These are phyloP conservation scores for Phytophthora kernoviae DNA, from an alignment of 352 stramenopile genomes.

Conservation along the genomic window DNA sequence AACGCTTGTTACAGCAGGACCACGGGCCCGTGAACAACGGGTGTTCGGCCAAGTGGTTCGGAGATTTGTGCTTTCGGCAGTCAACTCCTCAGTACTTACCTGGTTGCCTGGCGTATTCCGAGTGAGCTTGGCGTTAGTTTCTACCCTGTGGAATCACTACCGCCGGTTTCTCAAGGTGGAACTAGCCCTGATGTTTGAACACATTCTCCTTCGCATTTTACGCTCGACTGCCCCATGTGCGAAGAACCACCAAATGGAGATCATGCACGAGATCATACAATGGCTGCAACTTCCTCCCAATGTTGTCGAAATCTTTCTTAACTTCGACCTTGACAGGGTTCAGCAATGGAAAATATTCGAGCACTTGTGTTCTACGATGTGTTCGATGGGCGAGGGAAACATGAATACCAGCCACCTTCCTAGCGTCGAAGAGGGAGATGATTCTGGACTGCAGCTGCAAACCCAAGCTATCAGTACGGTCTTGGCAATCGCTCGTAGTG, in stretches of 20 bases:
- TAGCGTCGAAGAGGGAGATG: conserved; percentile 45
- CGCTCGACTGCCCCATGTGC: conserved; percentile 50
- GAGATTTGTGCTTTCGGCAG: conserved; percentile 71
- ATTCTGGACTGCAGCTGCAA: conserved; percentile 45
- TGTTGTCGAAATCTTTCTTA: conserved; percentile 88
- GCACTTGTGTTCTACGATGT: conserved; percentile 75
- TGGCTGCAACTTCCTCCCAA: conserved; percentile 88
- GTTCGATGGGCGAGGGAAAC: conserved; percentile 73
- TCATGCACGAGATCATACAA: conserved; percentile 78
- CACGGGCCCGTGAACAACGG: conserved; percentile 54
- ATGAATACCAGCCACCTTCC: conserved; percentile 30
- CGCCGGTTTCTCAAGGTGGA: conserved; percentile 84
- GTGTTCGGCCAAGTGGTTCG: conserved; percentile 80
- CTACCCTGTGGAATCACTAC: conserved; percentile 88
- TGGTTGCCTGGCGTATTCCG: conserved; percentile 67
- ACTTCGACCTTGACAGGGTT: conserved; percentile 87
- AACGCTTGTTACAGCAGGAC: conserved; percentile 60
- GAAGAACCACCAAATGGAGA: conserved; percentile 65
- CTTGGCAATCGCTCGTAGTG: conserved; percentile 76
- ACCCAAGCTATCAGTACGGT: conserved; percentile 75
- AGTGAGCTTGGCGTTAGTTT: conserved; percentile 64
- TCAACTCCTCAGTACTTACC: conserved; percentile 67
- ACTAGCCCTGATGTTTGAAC: conserved; percentile 81
- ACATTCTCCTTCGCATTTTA: conserved; percentile 80
- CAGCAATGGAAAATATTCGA: conserved; percentile 92